phyloP scores from a whole-genome alignment of 495 filamentous ascomycete genomes.

The Penicillium lividum region DNA sequence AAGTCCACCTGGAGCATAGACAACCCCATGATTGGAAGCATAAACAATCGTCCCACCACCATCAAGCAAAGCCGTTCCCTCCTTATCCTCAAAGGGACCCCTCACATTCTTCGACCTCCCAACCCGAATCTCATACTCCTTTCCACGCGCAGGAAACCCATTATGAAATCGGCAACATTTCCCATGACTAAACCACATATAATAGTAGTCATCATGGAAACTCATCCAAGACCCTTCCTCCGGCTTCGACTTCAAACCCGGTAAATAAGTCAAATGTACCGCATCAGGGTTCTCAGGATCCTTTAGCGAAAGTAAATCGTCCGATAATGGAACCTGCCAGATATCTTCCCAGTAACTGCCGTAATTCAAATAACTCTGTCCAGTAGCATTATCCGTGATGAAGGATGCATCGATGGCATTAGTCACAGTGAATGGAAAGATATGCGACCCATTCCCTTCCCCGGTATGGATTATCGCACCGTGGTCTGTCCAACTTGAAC shows the following conservation, averaged over 20 bases:
- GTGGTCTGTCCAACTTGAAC: conserved; percentile 57
- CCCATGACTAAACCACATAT: conserved; percentile 70
- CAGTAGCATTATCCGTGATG: conserved; percentile 44
- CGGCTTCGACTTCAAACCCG: conserved; percentile 38
- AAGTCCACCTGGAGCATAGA: conserved; percentile 50
- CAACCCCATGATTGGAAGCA: conserved; percentile 45
- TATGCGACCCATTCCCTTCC: conserved; percentile 34
- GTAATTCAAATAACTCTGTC: conserved; percentile 60
- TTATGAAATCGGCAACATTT: conserved; percentile 62
- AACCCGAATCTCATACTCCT: conserved; percentile 61
- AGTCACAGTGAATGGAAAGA: conserved; percentile 55
- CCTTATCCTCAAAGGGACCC: conserved; percentile 47
- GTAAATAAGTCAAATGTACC: conserved; percentile 46
- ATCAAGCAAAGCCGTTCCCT: conserved; percentile 28
- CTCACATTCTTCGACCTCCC: conserved; percentile 37
- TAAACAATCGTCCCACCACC: conserved; percentile 49
- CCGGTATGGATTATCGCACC: conserved; percentile 46
- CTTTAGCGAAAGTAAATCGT: conserved; percentile 43
- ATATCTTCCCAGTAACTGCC: conserved; percentile 76
- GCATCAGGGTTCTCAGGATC: conserved; percentile 42
- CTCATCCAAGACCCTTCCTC: conserved; percentile 65
- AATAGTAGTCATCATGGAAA: conserved; percentile 61
- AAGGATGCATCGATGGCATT: conserved; percentile 76
- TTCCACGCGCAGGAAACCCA: conserved; percentile 50
- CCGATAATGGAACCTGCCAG: conserved; percentile 60